These are phyloP conservation scores for Kazachstania martiniae DNA, from an alignment of 805 yeast genomes.

Conservation along the genomic window DNA sequence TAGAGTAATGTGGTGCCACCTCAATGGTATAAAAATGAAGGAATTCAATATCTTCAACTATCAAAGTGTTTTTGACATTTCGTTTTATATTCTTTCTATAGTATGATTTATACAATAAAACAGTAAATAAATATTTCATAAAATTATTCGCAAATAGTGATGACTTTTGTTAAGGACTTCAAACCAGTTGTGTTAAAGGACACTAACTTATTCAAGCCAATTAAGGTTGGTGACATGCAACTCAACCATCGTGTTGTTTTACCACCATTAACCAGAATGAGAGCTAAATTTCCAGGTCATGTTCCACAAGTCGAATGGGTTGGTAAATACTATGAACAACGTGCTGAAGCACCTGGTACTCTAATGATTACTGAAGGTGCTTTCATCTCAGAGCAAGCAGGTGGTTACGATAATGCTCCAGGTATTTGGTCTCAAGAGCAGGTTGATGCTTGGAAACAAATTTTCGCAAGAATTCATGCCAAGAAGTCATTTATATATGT, in stretches of 20 bases:
- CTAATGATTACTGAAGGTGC: constrained; percentile 50
- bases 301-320: constrained; percentile 33
- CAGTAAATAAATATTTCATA: no score
- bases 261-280: constrained; percentile 35
- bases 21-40: no score
- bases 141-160: no score
- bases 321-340: constrained; percentile 41
- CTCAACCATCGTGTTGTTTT: constrained; percentile 30
- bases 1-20: no score
- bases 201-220: constrained; percentile 11
- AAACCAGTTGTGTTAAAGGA: constrained; percentile 12
- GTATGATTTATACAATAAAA: no score
- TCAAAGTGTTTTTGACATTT: no score
- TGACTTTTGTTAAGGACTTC: constrained; percentile 12
- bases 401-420: constrained; percentile 35
- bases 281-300: constrained; percentile 28
- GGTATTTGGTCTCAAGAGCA: constrained; percentile 40
- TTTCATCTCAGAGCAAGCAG: constrained; percentile 30
- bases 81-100: no score
- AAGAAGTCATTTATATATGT: constrained; percentile 34
- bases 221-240: constrained; percentile 30
- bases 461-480: constrained; percentile 39
- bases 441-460: constrained; percentile 36
- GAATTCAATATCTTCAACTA: no score
- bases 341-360: constrained; percentile 46